phyloP scores from a whole-genome alignment of 2,329 filamentous ascomycete species.

The Colletotrichum coccodes region DNA sequence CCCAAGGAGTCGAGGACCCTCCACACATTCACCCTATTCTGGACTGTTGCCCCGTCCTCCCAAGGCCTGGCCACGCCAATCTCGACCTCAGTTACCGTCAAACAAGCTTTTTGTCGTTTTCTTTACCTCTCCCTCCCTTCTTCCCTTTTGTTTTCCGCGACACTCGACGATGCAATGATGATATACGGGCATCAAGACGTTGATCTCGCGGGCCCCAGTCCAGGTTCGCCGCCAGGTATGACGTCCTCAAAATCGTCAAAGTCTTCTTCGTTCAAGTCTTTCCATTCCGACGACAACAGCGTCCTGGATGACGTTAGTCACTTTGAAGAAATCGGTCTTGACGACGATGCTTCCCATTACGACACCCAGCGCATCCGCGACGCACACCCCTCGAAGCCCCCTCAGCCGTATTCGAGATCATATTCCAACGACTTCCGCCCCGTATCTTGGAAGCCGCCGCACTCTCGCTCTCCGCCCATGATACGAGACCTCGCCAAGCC shows the following conservation, averaged over 20 bases:
- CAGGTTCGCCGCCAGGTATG: conserved; percentile 77
- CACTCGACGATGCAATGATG: conserved; percentile 31
- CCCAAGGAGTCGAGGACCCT: background rate
- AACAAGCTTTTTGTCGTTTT: conserved; percentile 31
- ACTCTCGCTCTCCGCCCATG: conserved; percentile 36
- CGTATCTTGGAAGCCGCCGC: conserved; percentile 23
- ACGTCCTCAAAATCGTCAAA: conserved; percentile 89
- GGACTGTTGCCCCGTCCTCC: conserved; percentile 26
- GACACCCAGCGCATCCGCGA: conserved; percentile 42
- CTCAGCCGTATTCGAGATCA: conserved; percentile 32
- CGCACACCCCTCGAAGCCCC: conserved; percentile 39
- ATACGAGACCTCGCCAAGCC: conserved; percentile 42
- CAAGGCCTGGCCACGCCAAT: conserved; percentile 15
- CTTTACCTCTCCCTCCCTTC: background rate
- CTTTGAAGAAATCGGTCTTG: conserved; percentile 93
- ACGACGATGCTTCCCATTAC: conserved; percentile 62
- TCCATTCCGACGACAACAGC: conserved; percentile 78
- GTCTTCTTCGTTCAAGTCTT: conserved; percentile 84
- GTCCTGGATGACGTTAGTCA: conserved; percentile 79
- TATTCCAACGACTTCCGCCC: conserved; percentile 34
- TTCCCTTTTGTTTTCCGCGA: conserved; percentile 4
- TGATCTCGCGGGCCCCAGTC: conserved; percentile 30
- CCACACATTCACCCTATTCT: conserved; percentile 16
- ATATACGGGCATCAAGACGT: conserved; percentile 34
- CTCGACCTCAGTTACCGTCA: conserved; percentile 13